Conservation (phyloP, 768 basidiomycete species). For the Tephrocybe sp. region DNA sequence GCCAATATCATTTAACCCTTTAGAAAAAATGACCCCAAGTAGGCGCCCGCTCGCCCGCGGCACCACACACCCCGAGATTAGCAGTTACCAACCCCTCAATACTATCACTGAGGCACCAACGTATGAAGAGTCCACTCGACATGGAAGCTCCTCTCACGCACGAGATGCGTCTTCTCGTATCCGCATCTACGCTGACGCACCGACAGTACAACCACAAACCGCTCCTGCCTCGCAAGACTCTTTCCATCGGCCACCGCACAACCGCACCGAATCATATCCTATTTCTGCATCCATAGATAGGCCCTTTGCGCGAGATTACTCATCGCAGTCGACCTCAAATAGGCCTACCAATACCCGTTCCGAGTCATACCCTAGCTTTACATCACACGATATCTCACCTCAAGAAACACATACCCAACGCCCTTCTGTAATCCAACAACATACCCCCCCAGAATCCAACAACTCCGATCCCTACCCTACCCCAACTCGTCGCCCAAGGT, state of each 20-base stretch:
- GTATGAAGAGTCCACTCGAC: neutral
- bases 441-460: constrained; percentile 12
- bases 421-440: constrained; percentile 18
- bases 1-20: constrained; percentile 28
- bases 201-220: neutral
- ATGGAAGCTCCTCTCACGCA: neutral
- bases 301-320: too few relatives aligned
- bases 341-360: neutral
- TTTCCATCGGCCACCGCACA: neutral
- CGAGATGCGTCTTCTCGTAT: neutral
- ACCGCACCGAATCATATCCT: constrained; percentile 9
- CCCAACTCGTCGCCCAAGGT: constrained; percentile 10
- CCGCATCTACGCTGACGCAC: neutral
- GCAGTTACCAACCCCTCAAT: constrained; percentile 25
- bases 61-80: constrained; percentile 30
- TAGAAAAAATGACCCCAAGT: constrained; percentile 22
- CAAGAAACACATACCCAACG: constrained; percentile 5
- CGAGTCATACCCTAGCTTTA: constrained; percentile 7
- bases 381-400: neutral
- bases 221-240: constrained; percentile 8
- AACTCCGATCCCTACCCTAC: constrained; percentile 12
- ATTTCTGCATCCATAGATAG: neutral
- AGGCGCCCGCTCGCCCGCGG: constrained; percentile 25
- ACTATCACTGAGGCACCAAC: constrained; percentile 34
- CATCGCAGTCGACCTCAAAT: too few relatives aligned